Evolutionary conservation across 1,284 basidiomycete genomes (phyloP).

Genomic region (Microbotryomycetes sp.): DNA sequence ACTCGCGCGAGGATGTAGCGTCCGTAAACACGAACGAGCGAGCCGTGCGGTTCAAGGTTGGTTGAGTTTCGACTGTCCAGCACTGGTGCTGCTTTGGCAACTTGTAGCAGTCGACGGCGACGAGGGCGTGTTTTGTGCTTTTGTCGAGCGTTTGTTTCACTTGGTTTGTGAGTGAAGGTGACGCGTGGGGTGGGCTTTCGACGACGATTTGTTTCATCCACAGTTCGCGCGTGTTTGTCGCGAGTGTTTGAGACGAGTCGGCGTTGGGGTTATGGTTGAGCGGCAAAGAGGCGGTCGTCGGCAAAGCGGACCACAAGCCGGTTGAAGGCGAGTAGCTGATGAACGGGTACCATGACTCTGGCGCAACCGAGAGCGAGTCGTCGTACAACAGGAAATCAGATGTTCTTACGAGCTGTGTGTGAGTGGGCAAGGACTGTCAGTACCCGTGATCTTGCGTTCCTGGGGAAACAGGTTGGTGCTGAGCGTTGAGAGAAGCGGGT

Average conservation of each 20-base stretch:
- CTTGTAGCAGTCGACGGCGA: constrained; percentile 25
- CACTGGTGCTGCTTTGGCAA: constrained; percentile 3
- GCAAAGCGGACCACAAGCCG: constrained; percentile 22
- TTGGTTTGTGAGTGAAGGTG: constrained; percentile 11
- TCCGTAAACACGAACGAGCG: constrained; percentile 25
- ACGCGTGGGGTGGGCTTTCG: constrained; percentile 19
- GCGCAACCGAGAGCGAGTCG: constrained; percentile 13
- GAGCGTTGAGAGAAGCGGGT: too few species aligned
- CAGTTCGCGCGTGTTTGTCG: constrained; percentile 19
- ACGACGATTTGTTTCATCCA: constrained; percentile 30
- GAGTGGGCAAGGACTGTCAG: too few species aligned
- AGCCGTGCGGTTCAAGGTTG: constrained; percentile 22
- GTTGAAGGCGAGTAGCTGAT: constrained; percentile 24
- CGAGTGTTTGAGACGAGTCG: neutral
- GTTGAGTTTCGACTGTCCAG: constrained; percentile 24
- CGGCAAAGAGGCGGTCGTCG: neutral
- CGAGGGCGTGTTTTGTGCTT: constrained; percentile 12
- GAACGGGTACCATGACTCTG: constrained; percentile 14
- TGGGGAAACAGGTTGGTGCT: too few species aligned
- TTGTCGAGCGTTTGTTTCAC: constrained; percentile 16
- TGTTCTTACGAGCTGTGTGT: constrained; percentile 24
- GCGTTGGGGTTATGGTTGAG: neutral
- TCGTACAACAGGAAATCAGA: constrained; percentile 32
- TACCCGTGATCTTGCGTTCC: too few species aligned
- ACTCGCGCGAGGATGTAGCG: constrained; percentile 21